Percentiles rank a stretch among this genome's conserved stretches.
Conservation (phyloP, 139 green algal genomes). For the Astrephomene gubernaculifera region DNA sequence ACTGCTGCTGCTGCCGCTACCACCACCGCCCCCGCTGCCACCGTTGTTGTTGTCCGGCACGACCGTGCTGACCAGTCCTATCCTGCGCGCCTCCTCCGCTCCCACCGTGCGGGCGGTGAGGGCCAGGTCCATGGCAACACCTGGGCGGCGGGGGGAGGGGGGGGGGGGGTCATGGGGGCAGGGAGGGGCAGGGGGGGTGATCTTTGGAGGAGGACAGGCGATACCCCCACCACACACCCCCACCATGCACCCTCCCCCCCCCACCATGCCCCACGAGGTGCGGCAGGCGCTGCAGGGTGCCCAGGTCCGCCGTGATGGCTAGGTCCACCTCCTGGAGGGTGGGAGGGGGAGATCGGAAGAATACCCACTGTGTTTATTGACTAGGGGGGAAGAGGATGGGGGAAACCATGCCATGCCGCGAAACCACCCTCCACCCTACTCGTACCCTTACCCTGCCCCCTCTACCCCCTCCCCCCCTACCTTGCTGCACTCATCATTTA, state of each 20-base stretch:
- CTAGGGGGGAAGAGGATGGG: no score
- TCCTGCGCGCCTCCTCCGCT: slow-evolving; percentile 56
- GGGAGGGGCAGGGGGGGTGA: no score
- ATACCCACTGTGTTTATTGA: no score
- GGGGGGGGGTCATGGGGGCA: no score
- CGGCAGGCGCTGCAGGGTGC: slow-evolving; percentile 90
- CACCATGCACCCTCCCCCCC: no score
- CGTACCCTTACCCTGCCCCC: no score
- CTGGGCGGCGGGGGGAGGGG: no score
- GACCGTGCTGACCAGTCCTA: slow-evolving; percentile 66
- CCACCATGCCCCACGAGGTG: slow-evolving; percentile 85
- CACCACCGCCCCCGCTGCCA: background rate
- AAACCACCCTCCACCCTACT: no score
- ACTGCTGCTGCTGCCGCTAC: slow-evolving; percentile 30
- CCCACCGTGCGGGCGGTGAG: slow-evolving; percentile 77
- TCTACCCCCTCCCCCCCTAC: no score
- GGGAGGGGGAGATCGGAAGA: background rate
- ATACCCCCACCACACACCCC: no score
- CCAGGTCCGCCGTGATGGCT: slow-evolving; percentile 90
- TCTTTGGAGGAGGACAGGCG: no score
- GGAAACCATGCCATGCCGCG: no score
- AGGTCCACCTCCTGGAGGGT: slow-evolving; percentile 88
- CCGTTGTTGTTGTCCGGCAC: background rate
- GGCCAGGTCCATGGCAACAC: slow-evolving; percentile 77
- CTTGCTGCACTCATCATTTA: background rate